A percentile compares a stretch with the other conserved stretches of the same genome.
Evolutionary conservation across 768 basidiomycete genomes (phyloP).

Genomic region (Xerocomus spinulosus): DNA sequence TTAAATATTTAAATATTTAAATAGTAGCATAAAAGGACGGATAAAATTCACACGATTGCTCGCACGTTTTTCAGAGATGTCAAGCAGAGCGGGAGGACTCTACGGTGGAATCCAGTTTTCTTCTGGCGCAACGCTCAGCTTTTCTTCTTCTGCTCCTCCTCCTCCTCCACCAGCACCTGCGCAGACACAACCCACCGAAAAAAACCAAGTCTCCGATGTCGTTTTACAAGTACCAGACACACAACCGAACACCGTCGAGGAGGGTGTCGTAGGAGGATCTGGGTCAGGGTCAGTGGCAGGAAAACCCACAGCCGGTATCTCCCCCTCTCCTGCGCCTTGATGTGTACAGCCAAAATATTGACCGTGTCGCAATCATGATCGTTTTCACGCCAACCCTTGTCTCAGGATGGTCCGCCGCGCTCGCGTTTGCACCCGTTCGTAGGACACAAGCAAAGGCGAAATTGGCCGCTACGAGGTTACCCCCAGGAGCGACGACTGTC

Average conservation of each 20-base stretch:
- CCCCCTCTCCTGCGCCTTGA: constrained; percentile 40
- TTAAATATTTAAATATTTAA: constrained; percentile 27
- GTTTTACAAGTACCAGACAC: constrained; percentile 22
- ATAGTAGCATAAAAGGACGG: not conserved
- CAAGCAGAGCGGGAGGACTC: constrained; percentile 75
- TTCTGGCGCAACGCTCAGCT: constrained; percentile 51
- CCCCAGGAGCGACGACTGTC: constrained; percentile 55
- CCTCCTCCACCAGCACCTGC: constrained; percentile 21
- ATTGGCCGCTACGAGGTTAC: constrained; percentile 31
- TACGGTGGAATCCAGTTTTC: constrained; percentile 88
- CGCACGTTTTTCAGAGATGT: constrained; percentile 45
- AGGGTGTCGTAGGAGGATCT: constrained; percentile 24
- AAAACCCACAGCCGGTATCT: constrained; percentile 56
- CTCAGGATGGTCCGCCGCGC: constrained; percentile 82
- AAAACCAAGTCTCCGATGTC: constrained; percentile 14
- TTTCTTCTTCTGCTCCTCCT: constrained; percentile 39
- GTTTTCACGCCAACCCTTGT: constrained; percentile 24
- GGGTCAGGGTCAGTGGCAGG: constrained; percentile 34
- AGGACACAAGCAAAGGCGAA: constrained; percentile 61
- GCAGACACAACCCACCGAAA: constrained; percentile 18
- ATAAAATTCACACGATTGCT: constrained; percentile 15
- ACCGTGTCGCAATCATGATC: constrained; percentile 34
- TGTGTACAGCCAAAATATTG: constrained; percentile 33
- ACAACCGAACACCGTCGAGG: constrained; percentile 24
- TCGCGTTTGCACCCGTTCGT: constrained; percentile 83